Base-by-base conservation (phyloP, 371 early-diverging fungal genomes). In the Lichtheimia hyalospora region DNA sequence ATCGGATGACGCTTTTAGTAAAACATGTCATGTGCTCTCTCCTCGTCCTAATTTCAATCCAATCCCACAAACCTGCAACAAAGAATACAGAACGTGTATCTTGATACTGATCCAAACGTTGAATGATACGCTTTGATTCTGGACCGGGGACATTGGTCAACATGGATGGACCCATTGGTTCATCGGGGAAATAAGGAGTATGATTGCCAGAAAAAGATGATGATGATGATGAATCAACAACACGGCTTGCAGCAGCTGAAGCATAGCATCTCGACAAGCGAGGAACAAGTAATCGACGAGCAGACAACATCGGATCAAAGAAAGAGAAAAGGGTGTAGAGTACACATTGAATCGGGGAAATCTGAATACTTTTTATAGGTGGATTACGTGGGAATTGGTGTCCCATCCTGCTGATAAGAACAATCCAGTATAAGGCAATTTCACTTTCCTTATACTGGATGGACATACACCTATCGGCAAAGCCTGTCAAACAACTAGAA, bases 51-150 rank as follows among this genome's bases (percentile, higher is more conserved):
- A 23, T 56, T 62, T 25, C 5, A 40, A 16, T 7, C 12, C 13
- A 39, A 16, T 13, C 12, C 2, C 0, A 56, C n/a, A 42, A 71
- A 77, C 81, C 81, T 54, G 81, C 81, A 50, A 77, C 64, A 49
- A 77, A 81, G 27, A 77, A 74, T 3, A 74, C 59, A 7, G 81
- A 70, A 40, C 81, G 66, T 0, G 78, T 75, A 41, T 81, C 81
- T 60, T 81, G 81, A 56, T 72, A 75, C 43, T 75, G 49, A 39
- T 74, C 61, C 43, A 81, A 57, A 18, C 57, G 55, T 10, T 67
- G 46, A 55, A 77, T 57, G 39, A 77, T 70, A 3, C 62, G 50
- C 49, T 71, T 68, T 6, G 81, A 74, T 16, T 64, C 59, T 13
- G 78, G 81, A 10, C 81, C 81, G 3, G 81, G 81, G 13, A 81